Evolutionary conservation across 208 protist genomes (phyloP).

Genomic region (Angomonas ambiguus): DNA sequence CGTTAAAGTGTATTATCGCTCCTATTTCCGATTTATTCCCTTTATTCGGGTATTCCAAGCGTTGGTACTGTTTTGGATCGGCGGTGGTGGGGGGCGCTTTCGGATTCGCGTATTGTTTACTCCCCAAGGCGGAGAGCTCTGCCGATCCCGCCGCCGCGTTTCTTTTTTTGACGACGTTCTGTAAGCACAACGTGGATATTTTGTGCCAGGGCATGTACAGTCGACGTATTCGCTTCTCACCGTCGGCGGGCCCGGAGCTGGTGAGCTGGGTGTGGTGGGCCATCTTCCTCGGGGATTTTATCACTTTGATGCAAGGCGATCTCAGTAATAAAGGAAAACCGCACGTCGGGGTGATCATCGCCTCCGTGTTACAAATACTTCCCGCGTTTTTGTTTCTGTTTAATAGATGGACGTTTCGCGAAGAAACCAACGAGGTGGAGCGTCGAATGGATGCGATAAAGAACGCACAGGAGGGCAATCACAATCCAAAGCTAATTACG

Average conservation of each 20-base stretch:
- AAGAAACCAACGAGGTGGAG: slow-evolving; percentile 53
- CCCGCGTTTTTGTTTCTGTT: slow-evolving; percentile 43
- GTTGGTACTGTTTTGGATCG: slow-evolving; percentile 56
- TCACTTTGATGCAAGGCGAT: slow-evolving; percentile 38
- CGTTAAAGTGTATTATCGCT: slow-evolving; percentile 61
- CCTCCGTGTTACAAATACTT: slow-evolving; percentile 45
- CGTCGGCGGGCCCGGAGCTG: slow-evolving; percentile 36
- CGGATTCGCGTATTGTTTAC: slow-evolving; percentile 37
- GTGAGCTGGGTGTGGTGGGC: slow-evolving; percentile 71
- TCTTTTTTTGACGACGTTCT: slow-evolving; percentile 46
- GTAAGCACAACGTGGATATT: slow-evolving; percentile 69
- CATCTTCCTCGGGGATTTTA: slow-evolving; percentile 38
- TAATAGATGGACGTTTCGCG: slow-evolving; percentile 49
- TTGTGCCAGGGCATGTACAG: slow-evolving; percentile 77
- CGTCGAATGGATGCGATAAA: slow-evolving; percentile 13
- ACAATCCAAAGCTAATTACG: not conserved
- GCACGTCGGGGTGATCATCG: slow-evolving; percentile 48
- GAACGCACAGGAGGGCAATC: not conserved
- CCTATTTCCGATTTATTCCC: slow-evolving; percentile 58
- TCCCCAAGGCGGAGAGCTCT: slow-evolving; percentile 24
- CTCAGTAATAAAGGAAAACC: slow-evolving; percentile 42
- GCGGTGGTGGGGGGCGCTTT: slow-evolving; percentile 36
- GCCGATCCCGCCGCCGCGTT: slow-evolving; percentile 27
- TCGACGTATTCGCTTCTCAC: slow-evolving; percentile 45
- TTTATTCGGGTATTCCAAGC: slow-evolving; percentile 68